phyloP scores from a whole-genome alignment of 768 basidiomycete genomes.

The Hebeloma cylindrosporum region DNA sequence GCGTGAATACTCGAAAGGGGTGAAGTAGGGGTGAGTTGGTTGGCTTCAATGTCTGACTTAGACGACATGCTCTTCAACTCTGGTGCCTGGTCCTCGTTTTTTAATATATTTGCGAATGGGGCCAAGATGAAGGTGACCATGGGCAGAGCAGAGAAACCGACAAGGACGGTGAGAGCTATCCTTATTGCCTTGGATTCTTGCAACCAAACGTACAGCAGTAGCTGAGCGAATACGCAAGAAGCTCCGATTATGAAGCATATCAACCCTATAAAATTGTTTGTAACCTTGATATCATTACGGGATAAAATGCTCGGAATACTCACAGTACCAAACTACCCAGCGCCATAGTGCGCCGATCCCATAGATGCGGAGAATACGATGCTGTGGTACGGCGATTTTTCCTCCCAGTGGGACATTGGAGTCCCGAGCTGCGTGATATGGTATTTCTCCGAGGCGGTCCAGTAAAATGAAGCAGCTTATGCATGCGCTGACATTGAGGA shows the following conservation, averaged over 20 bases:
- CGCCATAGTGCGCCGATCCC: conserved; percentile 23
- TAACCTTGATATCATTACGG: neutral
- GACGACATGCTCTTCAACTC: too few species aligned
- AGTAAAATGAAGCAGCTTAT: conserved; percentile 24
- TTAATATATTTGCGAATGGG: conserved; percentile 10
- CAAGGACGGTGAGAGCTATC: conserved; percentile 14
- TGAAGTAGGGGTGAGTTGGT: too few species aligned
- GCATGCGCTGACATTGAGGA: conserved; percentile 24
- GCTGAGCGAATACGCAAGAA: conserved; percentile 19
- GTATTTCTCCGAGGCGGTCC: conserved; percentile 23
- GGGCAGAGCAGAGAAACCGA: conserved; percentile 18
- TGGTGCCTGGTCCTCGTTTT: too few species aligned
- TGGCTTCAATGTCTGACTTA: too few species aligned
- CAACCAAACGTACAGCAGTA: conserved; percentile 23
- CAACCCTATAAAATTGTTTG: conserved; percentile 13
- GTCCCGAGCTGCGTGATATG: conserved; percentile 19
- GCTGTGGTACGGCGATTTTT: conserved; percentile 10
- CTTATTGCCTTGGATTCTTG: conserved; percentile 15
- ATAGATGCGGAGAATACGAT: conserved; percentile 17
- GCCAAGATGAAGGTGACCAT: conserved; percentile 19
- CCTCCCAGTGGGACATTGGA: conserved; percentile 13
- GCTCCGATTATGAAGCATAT: conserved; percentile 22
- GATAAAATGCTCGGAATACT: conserved; percentile 3
- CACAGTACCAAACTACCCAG: conserved; percentile 24
- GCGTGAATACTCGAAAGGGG: too few species aligned